Conservation (phyloP, 2,329 filamentous ascomycete species). For the Aspergillus pseudoglaucus region DNA sequence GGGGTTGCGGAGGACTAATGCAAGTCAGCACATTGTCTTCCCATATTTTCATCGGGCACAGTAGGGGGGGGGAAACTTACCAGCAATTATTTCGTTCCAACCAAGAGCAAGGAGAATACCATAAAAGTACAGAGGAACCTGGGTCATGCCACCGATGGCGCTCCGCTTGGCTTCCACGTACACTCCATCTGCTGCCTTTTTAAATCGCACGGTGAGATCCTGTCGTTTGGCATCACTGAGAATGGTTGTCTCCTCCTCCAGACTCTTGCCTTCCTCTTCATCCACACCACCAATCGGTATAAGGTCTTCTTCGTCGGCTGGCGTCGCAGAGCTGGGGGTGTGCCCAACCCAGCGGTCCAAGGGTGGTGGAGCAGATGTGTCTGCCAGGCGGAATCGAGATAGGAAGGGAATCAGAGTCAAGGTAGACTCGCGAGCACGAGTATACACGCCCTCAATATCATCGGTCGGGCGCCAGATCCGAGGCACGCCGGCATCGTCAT, state of each 20-base stretch:
- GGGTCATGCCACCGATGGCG: slow-evolving; percentile 89
- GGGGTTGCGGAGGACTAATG: slow-evolving; percentile 80
- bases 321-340: slow-evolving; percentile 65
- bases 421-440: slow-evolving; percentile 83
- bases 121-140: slow-evolving; percentile 94
- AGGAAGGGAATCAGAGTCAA: slow-evolving; percentile 84
- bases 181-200: slow-evolving; percentile 95
- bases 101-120: slow-evolving; percentile 79
- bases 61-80: slow-evolving; percentile 48
- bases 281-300: slow-evolving; percentile 87
- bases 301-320: slow-evolving; percentile 85
- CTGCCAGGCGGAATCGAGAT: slow-evolving; percentile 70
- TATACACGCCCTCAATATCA: slow-evolving; percentile 95
- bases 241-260: slow-evolving; percentile 96
- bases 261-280: slow-evolving; percentile 85
- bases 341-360: slow-evolving; percentile 76
- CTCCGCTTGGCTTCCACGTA: slow-evolving; percentile 97
- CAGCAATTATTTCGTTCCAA: slow-evolving; percentile 97
- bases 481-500: slow-evolving; percentile 89
- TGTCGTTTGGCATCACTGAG: slow-evolving; percentile 83
- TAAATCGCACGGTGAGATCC: slow-evolving; percentile 89
- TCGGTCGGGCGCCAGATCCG: slow-evolving; percentile 95
- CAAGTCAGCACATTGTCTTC: not conserved
- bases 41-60: not conserved
- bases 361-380: slow-evolving; percentile 71